These are phyloP conservation scores for Penicillium sp. DNA, from an alignment of 2,329 filamentous ascomycete species.

Conservation along the genomic window DNA sequence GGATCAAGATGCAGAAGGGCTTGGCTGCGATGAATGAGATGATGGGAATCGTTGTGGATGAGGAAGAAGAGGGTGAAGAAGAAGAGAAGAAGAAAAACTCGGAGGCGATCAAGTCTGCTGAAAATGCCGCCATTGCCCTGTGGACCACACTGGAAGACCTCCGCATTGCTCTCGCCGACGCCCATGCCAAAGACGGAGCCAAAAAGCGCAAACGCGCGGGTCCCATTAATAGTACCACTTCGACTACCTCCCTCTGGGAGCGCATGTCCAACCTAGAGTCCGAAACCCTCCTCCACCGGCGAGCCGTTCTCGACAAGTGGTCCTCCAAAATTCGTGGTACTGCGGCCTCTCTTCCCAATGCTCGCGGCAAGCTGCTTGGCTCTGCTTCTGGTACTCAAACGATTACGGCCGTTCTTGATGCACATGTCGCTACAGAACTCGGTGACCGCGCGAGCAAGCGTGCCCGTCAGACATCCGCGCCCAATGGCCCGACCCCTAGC, in stretches of 20 bases:
- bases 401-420: conserved; percentile 47
- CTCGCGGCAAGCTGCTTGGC: conserved; percentile 63
- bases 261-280: conserved; percentile 68
- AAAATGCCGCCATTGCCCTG: conserved; percentile 80
- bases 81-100: conserved; percentile 21
- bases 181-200: conserved; percentile 33
- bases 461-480: conserved; percentile 21
- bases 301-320: conserved; percentile 84
- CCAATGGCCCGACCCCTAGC: conserved; percentile 10
- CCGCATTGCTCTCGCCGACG: conserved; percentile 41
- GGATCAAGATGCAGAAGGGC: conserved; percentile 92
- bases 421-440: conserved; percentile 46
- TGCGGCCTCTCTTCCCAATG: conserved; percentile 54
- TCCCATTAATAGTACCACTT: conserved; percentile 53
- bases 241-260: conserved; percentile 70
- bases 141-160: conserved; percentile 68
- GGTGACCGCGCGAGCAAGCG: conserved; percentile 37
- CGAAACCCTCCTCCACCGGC: conserved; percentile 61
- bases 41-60: conserved; percentile 46
- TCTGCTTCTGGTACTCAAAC: conserved; percentile 55
- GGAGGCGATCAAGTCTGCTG: conserved; percentile 70
- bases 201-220: conserved; percentile 52
- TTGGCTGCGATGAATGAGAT: conserved; percentile 80
- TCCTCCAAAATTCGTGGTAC: conserved; percentile 70
- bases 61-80: conserved; percentile 22